Base-by-base conservation (phyloP, 2,329 filamentous ascomycete species). In the Ilyonectria destructans region DNA sequence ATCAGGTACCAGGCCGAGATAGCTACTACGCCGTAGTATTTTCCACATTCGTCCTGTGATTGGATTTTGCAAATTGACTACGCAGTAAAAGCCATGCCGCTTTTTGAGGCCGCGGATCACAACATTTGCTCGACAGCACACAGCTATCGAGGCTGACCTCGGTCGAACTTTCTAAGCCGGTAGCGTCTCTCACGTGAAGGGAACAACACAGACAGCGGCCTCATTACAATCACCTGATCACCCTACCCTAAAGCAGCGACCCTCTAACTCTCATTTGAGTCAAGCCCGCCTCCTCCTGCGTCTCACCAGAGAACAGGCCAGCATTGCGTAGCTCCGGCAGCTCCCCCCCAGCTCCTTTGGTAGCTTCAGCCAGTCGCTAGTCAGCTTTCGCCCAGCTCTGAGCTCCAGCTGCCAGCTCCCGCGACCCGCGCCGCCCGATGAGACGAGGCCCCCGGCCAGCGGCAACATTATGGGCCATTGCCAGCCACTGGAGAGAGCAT, bases 341-440 rank as follows among this genome's bases (percentile, higher is more conserved):
- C 54, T 21, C 13, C 5, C 29, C 29, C 57, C 57, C 58, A 67
- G 65, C 65, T 67, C 48, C 46, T 40, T 13, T 35, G 49, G 57
- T 63, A 76, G 74, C 74, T 75, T 63, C 56, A 69, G 63, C 73
- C 68, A 75, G 69, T 74, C 63, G 62, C 31, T 45, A 68, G 55
- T 49, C 68, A 62, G 66, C 62, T 33, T 33, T 43, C 37, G 29
- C 45, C 17, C 45, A 60, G 58, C 55, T 74, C 52, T 46, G 65
- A 74, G 62, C 59, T 51, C 59, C 26, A 55, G 48, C 45, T 67
- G 62, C 51, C 62, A 56, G 49, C 40, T 67, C 63, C 51, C 58
- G 23, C 60, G 45, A 45, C 61, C 57, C 57, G 56, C 67, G 68
- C 58, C 69, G 58, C 62, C 64, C 58, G 65, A 69, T 71, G 71